Conservation (phyloP, 2,329 filamentous ascomycete species). For the Didymella lethalis region DNA sequence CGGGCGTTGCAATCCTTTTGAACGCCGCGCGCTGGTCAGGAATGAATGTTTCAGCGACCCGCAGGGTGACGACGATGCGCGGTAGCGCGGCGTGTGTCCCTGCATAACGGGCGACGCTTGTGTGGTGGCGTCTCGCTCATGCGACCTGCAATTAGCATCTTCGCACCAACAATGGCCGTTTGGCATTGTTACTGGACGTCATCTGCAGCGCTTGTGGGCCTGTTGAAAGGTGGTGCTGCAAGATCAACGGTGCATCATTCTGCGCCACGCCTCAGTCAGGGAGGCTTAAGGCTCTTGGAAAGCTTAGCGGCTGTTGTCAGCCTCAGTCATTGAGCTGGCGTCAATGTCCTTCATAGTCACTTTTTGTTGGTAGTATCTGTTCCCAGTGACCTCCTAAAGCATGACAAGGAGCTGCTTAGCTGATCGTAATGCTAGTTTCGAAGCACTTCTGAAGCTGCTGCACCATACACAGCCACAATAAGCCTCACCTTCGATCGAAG, state of each 20-base stretch:
- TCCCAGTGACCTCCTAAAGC: not conserved
- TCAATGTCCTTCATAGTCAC: not conserved
- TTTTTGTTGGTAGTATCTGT: not conserved
- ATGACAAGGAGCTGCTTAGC: not conserved
- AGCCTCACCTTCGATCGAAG: slow-evolving; percentile 5
- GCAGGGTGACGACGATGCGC: slow-evolving; percentile 23
- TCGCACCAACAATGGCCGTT: not conserved
- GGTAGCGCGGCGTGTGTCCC: slow-evolving; percentile 17
- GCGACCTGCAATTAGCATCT: slow-evolving; percentile 14
- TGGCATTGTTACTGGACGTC: slow-evolving; percentile 1
- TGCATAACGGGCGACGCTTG: slow-evolving; percentile 19
- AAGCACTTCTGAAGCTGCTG: not conserved
- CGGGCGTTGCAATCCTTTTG: slow-evolving; percentile 18
- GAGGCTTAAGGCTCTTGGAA: slow-evolving; percentile 7
- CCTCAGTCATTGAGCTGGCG: not conserved
- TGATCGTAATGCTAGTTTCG: slow-evolving; percentile 7
- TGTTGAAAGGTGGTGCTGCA: slow-evolving; percentile 10
- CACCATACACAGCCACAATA: slow-evolving; percentile 14
- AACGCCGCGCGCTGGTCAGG: slow-evolving; percentile 19
- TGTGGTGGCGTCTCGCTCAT: slow-evolving; percentile 18
- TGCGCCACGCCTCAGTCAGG: slow-evolving; percentile 11
- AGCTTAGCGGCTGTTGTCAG: slow-evolving; percentile 15
- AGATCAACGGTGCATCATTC: slow-evolving; percentile 11
- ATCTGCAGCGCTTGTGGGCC: slow-evolving; percentile 3
- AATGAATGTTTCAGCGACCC: slow-evolving; percentile 25